phyloP scores from a whole-genome alignment of 371 early-diverging fungal species.

The Lichtheimia corymbifera region DNA sequence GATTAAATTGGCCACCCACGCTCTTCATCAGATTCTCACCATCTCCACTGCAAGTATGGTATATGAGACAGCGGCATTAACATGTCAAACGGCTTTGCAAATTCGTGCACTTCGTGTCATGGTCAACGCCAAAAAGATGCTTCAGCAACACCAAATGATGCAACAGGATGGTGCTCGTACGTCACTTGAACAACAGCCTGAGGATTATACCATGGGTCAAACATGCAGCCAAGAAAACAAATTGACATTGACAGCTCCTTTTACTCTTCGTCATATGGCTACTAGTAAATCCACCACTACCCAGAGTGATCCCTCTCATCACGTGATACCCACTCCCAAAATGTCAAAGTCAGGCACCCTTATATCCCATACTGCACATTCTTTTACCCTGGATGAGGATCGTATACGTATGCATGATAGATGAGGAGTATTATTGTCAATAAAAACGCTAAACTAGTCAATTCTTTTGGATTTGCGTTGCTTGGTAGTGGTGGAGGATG shows the following conservation, averaged over 20 bases:
- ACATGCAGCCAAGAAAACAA: neutral
- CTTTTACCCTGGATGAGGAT: too few relatives aligned
- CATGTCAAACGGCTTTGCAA: constrained; percentile 60
- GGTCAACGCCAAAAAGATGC: constrained; percentile 62
- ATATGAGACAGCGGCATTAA: constrained; percentile 63
- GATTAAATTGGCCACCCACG: constrained; percentile 58
- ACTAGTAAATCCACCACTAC: constrained; percentile 20
- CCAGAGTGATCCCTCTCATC: neutral
- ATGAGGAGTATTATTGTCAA: too few relatives aligned
- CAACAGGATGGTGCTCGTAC: constrained; percentile 25
- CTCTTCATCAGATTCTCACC: constrained; percentile 69
- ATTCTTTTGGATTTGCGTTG: constrained; percentile 10
- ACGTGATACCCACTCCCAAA: constrained; percentile 8
- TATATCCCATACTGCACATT: too few relatives aligned
- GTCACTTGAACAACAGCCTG: neutral
- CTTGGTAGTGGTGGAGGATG: constrained; percentile 6
- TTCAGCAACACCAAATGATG: constrained; percentile 55
- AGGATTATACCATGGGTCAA: neutral
- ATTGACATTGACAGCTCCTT: neutral
- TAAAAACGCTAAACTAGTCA: neutral
- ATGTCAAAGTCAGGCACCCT: constrained; percentile 23
- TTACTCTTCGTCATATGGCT: constrained; percentile 12
- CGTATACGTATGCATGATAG: too few relatives aligned
- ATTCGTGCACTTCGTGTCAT: constrained; percentile 67
- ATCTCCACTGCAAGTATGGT: constrained; percentile 72